A percentile compares a stretch with the other conserved stretches of the same genome.
These are phyloP conservation scores for Pythium grandisporangium DNA, from an alignment of 352 stramenopile genomes.

Conservation along the genomic window DNA sequence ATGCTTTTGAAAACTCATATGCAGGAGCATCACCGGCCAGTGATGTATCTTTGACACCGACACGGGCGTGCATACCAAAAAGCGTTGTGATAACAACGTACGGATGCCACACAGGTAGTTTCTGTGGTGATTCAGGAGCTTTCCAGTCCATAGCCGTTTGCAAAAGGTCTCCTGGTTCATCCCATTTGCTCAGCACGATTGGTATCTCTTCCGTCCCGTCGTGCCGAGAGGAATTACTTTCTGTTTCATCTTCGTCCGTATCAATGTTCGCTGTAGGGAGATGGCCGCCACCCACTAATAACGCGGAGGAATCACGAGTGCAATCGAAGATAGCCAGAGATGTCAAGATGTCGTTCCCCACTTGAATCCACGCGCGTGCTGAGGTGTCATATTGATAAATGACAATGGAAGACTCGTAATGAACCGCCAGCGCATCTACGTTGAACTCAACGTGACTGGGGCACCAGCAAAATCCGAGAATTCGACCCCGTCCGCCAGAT, in stretches of 20 bases:
- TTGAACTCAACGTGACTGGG: conserved; percentile 79
- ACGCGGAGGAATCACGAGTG: conserved; percentile 66
- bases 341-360: conserved; percentile 53
- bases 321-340: conserved; percentile 65
- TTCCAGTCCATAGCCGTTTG: conserved; percentile 80
- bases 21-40: conserved; percentile 49
- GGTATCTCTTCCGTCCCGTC: conserved; percentile 62
- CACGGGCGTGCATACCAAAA: conserved; percentile 77
- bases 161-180: conserved; percentile 59
- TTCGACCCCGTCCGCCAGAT: conserved; percentile 36
- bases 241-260: conserved; percentile 4
- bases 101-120: conserved; percentile 78
- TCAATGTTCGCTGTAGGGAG: conserved; percentile 10
- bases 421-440: conserved; percentile 63
- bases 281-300: conserved; percentile 59
- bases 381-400: conserved; percentile 79
- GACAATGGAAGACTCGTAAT: conserved; percentile 54
- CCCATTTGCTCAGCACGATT: conserved; percentile 71
- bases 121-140: conserved; percentile 46
- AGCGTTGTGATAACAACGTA: conserved; percentile 79
- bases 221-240: no score
- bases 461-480: conserved; percentile 77
- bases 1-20: conserved; percentile 62
- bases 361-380: conserved; percentile 37
- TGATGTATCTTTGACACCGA: conserved; percentile 66